A percentile compares a stretch with the other conserved stretches of the same genome.
These are phyloP conservation scores for Euphorbia lathyris DNA, from an alignment of 345 rosid species.

Conservation along the genomic window DNA sequence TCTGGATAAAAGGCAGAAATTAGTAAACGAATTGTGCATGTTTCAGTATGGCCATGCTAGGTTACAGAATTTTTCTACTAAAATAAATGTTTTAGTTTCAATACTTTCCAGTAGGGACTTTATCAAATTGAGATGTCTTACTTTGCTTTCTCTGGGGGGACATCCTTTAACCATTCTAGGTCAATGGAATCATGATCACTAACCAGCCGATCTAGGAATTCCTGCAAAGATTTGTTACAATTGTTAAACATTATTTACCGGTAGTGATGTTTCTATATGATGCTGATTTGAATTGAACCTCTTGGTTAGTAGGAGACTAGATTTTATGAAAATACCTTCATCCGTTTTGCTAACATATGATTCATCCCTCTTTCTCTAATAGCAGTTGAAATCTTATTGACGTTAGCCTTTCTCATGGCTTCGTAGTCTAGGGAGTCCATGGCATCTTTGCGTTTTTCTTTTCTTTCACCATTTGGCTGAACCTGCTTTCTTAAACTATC, in stretches of 20 bases:
- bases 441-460: conserved; percentile 48
- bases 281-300: conserved; percentile 10
- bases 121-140: conserved; percentile 26
- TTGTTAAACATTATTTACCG: conserved; percentile 14
- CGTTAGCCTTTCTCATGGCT: conserved; percentile 60
- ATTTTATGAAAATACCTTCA: conserved; percentile 49
- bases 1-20: conserved; percentile 39
- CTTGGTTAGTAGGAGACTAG: conserved; percentile 12
- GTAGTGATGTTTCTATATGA: conserved; percentile 10
- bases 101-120: conserved; percentile 2
- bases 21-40: conserved; percentile 6
- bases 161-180: conserved; percentile 90
- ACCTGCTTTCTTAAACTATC: conserved; percentile 64
- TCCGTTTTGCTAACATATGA: conserved; percentile 80
- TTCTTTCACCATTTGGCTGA: conserved; percentile 30
- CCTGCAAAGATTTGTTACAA: conserved; percentile 51
- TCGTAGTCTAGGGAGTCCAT: conserved; percentile 85
- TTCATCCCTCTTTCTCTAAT: conserved; percentile 91
- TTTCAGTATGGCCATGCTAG: background rate
- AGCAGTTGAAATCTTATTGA: conserved; percentile 50
- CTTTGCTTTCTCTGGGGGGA: conserved; percentile 77
- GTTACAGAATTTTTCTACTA: background rate
- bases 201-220: conserved; percentile 64
- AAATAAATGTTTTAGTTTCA: background rate
- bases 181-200: conserved; percentile 68